phyloP scores from a whole-genome alignment of 169 alveolate species.

The Eimeria maxima region DNA sequence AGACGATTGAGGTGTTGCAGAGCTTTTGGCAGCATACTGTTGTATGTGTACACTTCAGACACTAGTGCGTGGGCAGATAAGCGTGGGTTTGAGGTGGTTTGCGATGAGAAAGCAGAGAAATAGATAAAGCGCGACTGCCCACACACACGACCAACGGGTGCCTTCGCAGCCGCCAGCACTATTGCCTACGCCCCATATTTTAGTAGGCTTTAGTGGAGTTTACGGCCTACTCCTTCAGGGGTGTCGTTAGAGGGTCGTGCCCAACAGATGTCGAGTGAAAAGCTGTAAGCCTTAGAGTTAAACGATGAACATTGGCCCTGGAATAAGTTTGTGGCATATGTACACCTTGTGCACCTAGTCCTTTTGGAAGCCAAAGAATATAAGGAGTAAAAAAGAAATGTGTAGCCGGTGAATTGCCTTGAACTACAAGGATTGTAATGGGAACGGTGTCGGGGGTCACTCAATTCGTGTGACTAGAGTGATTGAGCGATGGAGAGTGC shows the following conservation, averaged over 20 bases:
- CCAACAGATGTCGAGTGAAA: background rate
- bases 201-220: background rate
- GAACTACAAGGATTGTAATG: background rate
- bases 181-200: background rate
- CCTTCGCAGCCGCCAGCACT: slow-evolving; percentile 5
- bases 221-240: background rate
- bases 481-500: background rate
- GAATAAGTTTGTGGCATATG: background rate
- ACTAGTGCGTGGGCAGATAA: background rate
- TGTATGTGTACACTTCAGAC: slow-evolving; percentile 7
- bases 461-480: background rate
- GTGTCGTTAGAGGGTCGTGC: background rate
- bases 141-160: background rate
- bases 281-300: background rate
- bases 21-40: background rate
- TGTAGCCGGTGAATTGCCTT: background rate
- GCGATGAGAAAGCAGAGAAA: slow-evolving; percentile 2
- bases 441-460: slow-evolving; percentile 38
- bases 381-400: background rate
- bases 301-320: background rate
- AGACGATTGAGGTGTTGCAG: background rate
- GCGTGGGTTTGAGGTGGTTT: background rate
- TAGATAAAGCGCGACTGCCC: background rate
- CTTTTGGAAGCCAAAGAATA: background rate
- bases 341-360: background rate